Evolutionary conservation across 371 early-diverging fungal species (phyloP), one percentile per base, ranked within the genome.

Genomic region (Mortierella sp.): DNA sequence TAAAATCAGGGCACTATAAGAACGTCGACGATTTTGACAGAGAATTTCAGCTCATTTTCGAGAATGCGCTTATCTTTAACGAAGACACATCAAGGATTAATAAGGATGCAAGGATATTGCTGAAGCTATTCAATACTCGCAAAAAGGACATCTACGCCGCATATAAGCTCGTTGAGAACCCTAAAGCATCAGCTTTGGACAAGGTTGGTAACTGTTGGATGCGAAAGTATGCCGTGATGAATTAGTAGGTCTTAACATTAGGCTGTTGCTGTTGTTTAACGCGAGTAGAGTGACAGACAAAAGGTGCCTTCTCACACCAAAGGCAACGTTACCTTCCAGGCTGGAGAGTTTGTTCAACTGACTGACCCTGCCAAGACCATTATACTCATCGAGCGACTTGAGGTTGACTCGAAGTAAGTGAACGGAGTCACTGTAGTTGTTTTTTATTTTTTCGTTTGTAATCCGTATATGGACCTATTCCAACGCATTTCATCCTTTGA

Each of bases 51-150:
- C 81, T 85, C 26, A 87, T 95, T 35, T 93, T 93, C 79, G 89
- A 91, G 53, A 94, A 95, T 70, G 95, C 95, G 0, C 86, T 90
- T 72, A 89, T 85, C 22, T 95, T 90, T 68, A 93, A 94, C 73
- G 93, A 92, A 74, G 87, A 89, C 32, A 87, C 87, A 9, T 93
- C 93, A 10, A 89, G 90, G 58, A 87, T 94, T 22, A 92, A 88
- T 71, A 85, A 90, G 45, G 91, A 92, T 51, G 93, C 93, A 23
- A 88, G 89, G 43, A 66, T 86, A 1, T 82, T 93, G 19, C 83
- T 83, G 53, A 83, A 79, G 54, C 49, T 83, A n/a, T 82, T 77
- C 67, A 82, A 76, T 61, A 66, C 73, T 3, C 62, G 70, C 28
- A 76, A 77, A 60, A 68, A 82, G 54, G 68, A 83, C 43, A 49